These are phyloP conservation scores for Colletotrichum simmondsii DNA, from an alignment of 2,329 filamentous ascomycete species.

Conservation along the genomic window DNA sequence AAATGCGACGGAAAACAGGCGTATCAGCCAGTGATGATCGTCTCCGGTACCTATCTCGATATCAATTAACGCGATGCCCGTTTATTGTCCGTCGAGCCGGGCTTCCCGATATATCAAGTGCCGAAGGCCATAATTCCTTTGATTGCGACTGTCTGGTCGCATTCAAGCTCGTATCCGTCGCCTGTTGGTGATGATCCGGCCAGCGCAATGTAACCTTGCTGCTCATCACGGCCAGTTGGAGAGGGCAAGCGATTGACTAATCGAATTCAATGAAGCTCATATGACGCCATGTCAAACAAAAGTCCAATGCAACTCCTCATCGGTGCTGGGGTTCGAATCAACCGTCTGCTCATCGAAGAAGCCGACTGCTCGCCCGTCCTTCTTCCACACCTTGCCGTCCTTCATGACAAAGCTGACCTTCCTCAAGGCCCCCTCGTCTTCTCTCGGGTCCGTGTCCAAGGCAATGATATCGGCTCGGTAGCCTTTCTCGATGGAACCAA, in stretches of 20 bases:
- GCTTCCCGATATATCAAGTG: neutral
- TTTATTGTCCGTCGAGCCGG: neutral
- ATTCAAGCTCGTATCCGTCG: neutral
- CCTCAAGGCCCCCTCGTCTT: slow-evolving; percentile 53
- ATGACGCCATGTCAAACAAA: slow-evolving; percentile 29
- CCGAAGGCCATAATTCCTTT: neutral
- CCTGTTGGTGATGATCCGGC: neutral
- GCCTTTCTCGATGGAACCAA: slow-evolving; percentile 62
- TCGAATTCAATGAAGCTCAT: neutral
- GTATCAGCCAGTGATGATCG: no score
- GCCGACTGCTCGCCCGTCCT: slow-evolving; percentile 37
- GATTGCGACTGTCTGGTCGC: neutral
- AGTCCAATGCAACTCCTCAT: slow-evolving; percentile 32
- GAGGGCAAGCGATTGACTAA: neutral
- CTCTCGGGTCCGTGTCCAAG: slow-evolving; percentile 54
- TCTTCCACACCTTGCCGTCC: slow-evolving; percentile 62
- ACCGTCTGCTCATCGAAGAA: slow-evolving; percentile 6
- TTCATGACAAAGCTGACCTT: slow-evolving; percentile 68
- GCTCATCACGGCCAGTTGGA: neutral
- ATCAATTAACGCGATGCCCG: neutral
- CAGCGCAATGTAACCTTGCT: neutral
- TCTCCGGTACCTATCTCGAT: neutral
- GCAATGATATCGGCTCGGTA: slow-evolving; percentile 63
- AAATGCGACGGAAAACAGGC: neutral
- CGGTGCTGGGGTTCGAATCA: neutral